These are phyloP conservation scores for Rhodomyrtus psidioides DNA, from an alignment of 441 rosid genomes.

Conservation along the genomic window DNA sequence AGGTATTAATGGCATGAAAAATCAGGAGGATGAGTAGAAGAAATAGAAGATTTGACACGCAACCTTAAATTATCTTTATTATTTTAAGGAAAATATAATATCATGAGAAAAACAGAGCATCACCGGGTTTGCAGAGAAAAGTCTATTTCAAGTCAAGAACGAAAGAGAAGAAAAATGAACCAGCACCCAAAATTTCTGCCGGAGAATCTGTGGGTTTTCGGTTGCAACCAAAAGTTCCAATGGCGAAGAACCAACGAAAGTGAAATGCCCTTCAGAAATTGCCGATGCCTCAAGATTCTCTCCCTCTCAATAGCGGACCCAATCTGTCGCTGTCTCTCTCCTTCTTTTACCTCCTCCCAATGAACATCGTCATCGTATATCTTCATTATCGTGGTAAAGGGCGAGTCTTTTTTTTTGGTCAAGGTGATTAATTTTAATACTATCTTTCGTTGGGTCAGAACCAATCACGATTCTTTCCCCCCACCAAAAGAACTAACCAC, in stretches of 20 bases:
- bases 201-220: background rate
- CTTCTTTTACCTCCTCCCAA: background rate
- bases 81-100: no score
- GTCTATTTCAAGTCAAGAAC: background rate
- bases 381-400: background rate
- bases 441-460: background rate
- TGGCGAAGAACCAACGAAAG: background rate
- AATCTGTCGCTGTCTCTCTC: background rate
- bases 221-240: background rate
- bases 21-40: background rate
- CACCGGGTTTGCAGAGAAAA: background rate
- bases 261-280: background rate
- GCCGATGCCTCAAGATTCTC: background rate
- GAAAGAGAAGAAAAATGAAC: background rate
- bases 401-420: background rate
- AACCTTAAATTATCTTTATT: background rate
- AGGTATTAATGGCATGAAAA: background rate
- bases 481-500: background rate
- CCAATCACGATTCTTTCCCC: background rate
- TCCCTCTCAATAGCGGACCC: background rate
- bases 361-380: background rate
- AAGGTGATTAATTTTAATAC: background rate
- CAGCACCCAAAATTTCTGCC: background rate
- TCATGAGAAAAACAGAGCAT: background rate
- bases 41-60: background rate